Evolutionary conservation across 441 rosid genomes (phyloP).

Genomic region (Gossypium laxum): DNA sequence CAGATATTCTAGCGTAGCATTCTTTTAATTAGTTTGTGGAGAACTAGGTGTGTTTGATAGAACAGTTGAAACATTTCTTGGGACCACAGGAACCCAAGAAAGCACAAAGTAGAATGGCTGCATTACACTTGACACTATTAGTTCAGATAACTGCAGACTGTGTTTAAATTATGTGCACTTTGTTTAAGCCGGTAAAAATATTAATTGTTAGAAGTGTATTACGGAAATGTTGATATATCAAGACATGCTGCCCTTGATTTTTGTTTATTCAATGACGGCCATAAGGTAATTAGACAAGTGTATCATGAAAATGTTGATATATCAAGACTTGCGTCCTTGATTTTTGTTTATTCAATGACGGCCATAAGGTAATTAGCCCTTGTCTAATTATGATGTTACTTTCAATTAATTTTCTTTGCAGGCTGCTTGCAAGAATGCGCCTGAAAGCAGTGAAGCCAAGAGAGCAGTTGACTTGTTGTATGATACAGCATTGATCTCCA

Average conservation of each 20-base stretch:
- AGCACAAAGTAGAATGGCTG: neutral
- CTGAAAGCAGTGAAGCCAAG: slow-evolving; percentile 71
- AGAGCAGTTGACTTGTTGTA: slow-evolving; percentile 82
- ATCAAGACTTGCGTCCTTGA: neutral
- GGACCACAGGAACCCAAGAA: neutral
- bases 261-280: neutral
- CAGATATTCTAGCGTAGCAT: neutral
- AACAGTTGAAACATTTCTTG: neutral
- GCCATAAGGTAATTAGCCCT: neutral
- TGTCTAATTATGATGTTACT: neutral
- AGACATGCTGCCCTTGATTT: neutral
- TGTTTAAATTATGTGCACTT: neutral
- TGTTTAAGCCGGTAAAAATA: neutral
- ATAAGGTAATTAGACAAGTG: neutral
- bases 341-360: neutral
- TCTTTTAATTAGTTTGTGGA: neutral
- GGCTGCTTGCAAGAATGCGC: slow-evolving; percentile 92
- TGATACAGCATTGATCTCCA: slow-evolving; percentile 84
- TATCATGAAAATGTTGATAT: neutral
- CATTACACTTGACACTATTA: neutral
- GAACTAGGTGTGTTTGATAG: neutral
- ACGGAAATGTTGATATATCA: neutral
- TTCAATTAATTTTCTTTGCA: slow-evolving; percentile 19
- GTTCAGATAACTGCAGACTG: neutral
- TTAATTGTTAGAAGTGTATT: neutral